Percentiles rank a stretch among this genome's conserved stretches.
phyloP scores from a whole-genome alignment of 164 flowering plant species.

The Vitis rotundifolia region DNA sequence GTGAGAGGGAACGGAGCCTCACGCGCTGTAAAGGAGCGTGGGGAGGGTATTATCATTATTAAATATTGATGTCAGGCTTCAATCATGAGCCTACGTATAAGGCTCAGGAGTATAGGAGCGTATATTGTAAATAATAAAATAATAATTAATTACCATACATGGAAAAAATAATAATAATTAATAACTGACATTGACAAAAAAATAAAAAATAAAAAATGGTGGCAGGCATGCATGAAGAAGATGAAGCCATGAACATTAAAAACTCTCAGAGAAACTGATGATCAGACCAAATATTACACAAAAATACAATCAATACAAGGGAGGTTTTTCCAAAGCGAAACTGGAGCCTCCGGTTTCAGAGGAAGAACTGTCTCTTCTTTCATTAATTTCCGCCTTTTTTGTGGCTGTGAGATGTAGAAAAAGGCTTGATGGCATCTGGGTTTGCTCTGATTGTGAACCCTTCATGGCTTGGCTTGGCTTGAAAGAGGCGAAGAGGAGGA shows the following conservation, averaged over 20 bases:
- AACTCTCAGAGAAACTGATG: background rate
- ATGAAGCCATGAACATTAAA: conserved; percentile 6
- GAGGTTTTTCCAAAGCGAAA: background rate
- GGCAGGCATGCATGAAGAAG: conserved; percentile 20
- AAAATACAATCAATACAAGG: too few relatives aligned
- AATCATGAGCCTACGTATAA: conserved; percentile 27
- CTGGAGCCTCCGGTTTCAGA: too few relatives aligned
- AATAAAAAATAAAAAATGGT: background rate
- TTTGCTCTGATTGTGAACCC: too few relatives aligned
- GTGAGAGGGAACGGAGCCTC: background rate
- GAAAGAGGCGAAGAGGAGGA: background rate
- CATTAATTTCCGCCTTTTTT: too few relatives aligned
- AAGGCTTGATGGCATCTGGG: too few relatives aligned
- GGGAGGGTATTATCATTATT: background rate
- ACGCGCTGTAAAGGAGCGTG: background rate
- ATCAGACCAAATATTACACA: background rate
- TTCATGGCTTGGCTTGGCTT: too few relatives aligned
- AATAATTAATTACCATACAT: background rate
- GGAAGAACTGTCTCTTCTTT: too few relatives aligned
- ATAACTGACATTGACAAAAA: background rate
- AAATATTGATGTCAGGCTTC: conserved; percentile 17
- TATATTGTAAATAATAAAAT: background rate
- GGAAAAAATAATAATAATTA: background rate
- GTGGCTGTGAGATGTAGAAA: too few relatives aligned
- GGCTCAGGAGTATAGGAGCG: background rate